phyloP scores from a whole-genome alignment of 2,329 filamentous ascomycete genomes.

The Sporothrix schenckii region DNA sequence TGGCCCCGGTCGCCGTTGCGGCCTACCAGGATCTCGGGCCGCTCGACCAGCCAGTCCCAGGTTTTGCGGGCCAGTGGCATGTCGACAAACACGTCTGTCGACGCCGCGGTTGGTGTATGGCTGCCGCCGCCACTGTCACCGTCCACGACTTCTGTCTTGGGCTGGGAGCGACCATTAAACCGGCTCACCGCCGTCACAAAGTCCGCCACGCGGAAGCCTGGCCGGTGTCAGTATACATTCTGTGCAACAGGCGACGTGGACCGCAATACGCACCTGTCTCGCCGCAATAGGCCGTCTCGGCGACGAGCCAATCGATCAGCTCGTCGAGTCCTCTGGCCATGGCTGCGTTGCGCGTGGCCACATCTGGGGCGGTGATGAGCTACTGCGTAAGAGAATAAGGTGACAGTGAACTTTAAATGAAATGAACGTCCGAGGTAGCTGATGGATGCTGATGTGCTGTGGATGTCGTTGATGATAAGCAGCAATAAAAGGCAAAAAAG shows the following conservation, averaged over 20 bases:
- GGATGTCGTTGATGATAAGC: neutral
- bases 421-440: neutral
- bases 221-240: neutral
- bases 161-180: conserved; percentile 30
- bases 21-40: conserved; percentile 49
- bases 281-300: conserved; percentile 51
- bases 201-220: conserved; percentile 36
- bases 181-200: conserved; percentile 36
- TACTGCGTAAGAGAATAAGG: no score
- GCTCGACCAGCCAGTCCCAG: conserved; percentile 48
- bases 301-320: conserved; percentile 50
- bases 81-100: neutral
- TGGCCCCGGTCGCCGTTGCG: conserved; percentile 44
- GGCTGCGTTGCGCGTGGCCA: neutral
- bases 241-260: no score
- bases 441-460: neutral
- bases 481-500: conserved; percentile 7
- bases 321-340: conserved; percentile 50
- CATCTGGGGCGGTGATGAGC: conserved; percentile 13
- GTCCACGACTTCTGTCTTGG: neutral
- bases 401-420: no score
- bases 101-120: neutral
- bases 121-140: neutral
- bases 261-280: conserved; percentile 43
- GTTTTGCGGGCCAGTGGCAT: conserved; percentile 46